Evolutionary conservation across 768 basidiomycete genomes (phyloP).

Genomic region (Agaricus subrufescens): DNA sequence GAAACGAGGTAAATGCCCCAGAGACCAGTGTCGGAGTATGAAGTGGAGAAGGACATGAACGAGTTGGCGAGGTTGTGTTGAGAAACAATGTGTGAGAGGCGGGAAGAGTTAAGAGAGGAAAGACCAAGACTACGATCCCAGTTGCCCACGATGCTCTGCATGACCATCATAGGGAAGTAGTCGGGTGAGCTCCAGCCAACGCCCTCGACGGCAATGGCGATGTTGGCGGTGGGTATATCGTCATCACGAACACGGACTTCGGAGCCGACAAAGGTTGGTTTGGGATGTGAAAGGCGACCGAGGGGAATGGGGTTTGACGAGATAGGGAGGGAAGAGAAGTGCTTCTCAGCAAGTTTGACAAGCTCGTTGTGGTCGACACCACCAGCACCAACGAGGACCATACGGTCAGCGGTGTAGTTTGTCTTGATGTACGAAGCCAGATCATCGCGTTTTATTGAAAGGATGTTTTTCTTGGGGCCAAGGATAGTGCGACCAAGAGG

Average conservation of each 20-base stretch:
- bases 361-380: constrained; percentile 90
- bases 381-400: constrained; percentile 97
- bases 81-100: constrained; percentile 87
- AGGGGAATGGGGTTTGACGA: constrained; percentile 87
- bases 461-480: constrained; percentile 92
- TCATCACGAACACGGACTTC: constrained; percentile 97
- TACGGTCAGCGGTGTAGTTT: constrained; percentile 98
- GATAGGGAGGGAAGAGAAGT: constrained; percentile 86
- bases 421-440: constrained; percentile 89
- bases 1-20: constrained; percentile 98
- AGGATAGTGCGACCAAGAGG: constrained; percentile 96
- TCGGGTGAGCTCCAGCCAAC: constrained; percentile 97
- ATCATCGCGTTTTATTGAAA: constrained; percentile 91
- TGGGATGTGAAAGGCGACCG: constrained; percentile 71
- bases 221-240: constrained; percentile 80
- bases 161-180: constrained; percentile 99
- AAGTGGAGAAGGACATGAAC: constrained; percentile 99
- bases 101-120: constrained; percentile 83
- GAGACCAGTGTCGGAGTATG: constrained; percentile 96
- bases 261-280: constrained; percentile 86
- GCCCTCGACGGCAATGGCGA: constrained; percentile 97
- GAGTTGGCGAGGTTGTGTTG: constrained; percentile 96
- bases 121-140: constrained; percentile 97
- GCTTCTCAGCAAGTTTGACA: constrained; percentile 91
- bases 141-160: constrained; percentile 97